Percentiles rank a stretch among this genome's conserved stretches.
phyloP scores from a whole-genome alignment of 129 eudicot genomes.

The Flaveria linearis region DNA sequence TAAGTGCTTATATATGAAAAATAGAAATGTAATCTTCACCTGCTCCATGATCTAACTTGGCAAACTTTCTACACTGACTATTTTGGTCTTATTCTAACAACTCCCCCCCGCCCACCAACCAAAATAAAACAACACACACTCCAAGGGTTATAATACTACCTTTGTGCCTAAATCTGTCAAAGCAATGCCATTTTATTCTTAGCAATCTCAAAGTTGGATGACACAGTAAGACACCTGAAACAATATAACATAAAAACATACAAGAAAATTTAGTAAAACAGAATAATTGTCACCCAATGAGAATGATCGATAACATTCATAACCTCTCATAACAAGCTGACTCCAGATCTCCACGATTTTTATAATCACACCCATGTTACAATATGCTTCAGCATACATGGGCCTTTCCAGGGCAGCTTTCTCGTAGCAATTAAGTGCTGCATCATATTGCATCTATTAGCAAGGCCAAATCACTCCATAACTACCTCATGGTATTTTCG shows the following conservation, averaged over 20 bases:
- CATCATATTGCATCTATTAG: constrained; percentile 75
- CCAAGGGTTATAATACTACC: constrained; percentile 37
- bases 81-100: neutral
- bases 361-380: constrained; percentile 99
- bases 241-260: constrained; percentile 20
- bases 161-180: constrained; percentile 97
- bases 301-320: constrained; percentile 7
- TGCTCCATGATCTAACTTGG: neutral
- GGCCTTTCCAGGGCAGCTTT: constrained; percentile 95
- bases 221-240: constrained; percentile 89
- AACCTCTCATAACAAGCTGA: constrained; percentile 98
- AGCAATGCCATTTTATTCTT: constrained; percentile 98
- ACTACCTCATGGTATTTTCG: too few species aligned
- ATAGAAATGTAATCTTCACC: neutral
- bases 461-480: too few species aligned
- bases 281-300: neutral
- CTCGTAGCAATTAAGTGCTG: constrained; percentile 93
- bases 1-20: too few species aligned
- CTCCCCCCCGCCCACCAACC: neutral
- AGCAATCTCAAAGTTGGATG: constrained; percentile 98
- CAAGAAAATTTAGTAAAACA: constrained; percentile 17
- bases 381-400: constrained; percentile 98
- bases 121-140: neutral
- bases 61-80: neutral
- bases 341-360: constrained; percentile 93